Percentiles rank a stretch among this genome's conserved stretches.
Evolutionary conservation across 257 asterid genomes (phyloP).

Genomic region (Gynochthodes officinalis): DNA sequence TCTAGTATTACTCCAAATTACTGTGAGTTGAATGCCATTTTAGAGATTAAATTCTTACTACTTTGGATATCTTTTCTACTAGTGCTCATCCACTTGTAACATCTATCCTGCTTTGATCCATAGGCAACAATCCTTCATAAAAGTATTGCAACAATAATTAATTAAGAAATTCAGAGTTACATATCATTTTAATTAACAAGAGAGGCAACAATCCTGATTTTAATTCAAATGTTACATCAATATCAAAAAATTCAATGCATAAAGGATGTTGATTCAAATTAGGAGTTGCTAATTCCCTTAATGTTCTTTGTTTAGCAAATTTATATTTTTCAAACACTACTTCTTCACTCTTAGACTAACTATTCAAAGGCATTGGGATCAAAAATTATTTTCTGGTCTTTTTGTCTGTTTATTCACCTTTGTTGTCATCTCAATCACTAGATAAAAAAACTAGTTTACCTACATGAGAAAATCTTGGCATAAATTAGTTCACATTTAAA

Average conservation of each 20-base stretch:
- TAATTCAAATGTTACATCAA: background rate
- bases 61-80: background rate
- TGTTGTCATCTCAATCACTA: too few relatives aligned
- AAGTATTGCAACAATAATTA: background rate
- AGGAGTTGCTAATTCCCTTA: background rate
- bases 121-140: background rate
- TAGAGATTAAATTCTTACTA: background rate
- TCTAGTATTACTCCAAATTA: background rate
- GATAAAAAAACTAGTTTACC: too few relatives aligned
- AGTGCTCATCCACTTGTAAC: background rate
- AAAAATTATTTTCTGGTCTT: too few relatives aligned
- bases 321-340: too few relatives aligned
- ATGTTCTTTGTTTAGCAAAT: background rate
- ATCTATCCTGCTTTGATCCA: background rate
- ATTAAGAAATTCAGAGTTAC: background rate
- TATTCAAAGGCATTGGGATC: too few relatives aligned
- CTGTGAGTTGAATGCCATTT: background rate
- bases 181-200: background rate
- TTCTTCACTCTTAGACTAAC: too few relatives aligned
- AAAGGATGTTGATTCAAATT: background rate
- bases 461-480: too few relatives aligned
- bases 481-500: too few relatives aligned
- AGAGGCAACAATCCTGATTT: background rate
- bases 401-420: too few relatives aligned
- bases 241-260: too few relatives aligned